These are phyloP conservation scores for Xylariaceae sp. DNA, from an alignment of 2,329 filamentous ascomycete species.

Conservation along the genomic window DNA sequence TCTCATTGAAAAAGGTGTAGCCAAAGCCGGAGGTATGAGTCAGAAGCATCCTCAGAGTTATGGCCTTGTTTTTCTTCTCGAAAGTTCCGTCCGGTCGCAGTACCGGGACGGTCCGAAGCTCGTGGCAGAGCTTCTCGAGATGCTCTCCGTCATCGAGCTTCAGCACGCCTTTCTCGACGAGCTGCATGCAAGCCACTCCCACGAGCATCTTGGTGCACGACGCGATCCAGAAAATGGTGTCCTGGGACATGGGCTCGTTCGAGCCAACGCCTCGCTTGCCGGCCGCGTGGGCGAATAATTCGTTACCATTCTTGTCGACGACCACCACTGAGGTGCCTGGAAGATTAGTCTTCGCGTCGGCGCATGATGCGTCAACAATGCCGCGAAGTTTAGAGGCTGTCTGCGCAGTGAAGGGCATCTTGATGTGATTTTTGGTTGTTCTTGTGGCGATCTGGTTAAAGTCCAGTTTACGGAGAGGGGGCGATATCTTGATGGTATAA, in stretches of 20 bases:
- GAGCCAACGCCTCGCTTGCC: slow-evolving; percentile 49
- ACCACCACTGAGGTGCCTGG: slow-evolving; percentile 33
- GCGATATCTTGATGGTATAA: neutral
- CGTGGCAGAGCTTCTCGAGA: slow-evolving; percentile 51
- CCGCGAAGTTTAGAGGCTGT: slow-evolving; percentile 24
- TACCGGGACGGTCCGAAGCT: slow-evolving; percentile 52
- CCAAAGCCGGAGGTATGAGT: slow-evolving; percentile 60
- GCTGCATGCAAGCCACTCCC: slow-evolving; percentile 58
- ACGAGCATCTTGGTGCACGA: slow-evolving; percentile 61
- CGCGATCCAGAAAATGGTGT: slow-evolving; percentile 63
- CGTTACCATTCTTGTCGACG: slow-evolving; percentile 41
- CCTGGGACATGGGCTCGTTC: slow-evolving; percentile 57
- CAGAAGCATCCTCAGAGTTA: slow-evolving; percentile 62
- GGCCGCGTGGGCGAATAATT: slow-evolving; percentile 49
- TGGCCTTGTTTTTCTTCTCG: slow-evolving; percentile 49
- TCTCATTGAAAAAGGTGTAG: slow-evolving; percentile 58
- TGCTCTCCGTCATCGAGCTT: slow-evolving; percentile 51
- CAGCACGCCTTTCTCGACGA: slow-evolving; percentile 55
- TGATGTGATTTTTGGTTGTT: neutral
- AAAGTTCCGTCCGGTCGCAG: slow-evolving; percentile 42
- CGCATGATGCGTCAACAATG: slow-evolving; percentile 23
- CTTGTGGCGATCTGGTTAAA: neutral
- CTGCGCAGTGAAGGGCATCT: slow-evolving; percentile 25
- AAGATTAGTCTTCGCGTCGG: slow-evolving; percentile 11
- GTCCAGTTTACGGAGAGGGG: neutral